phyloP scores from a whole-genome alignment of 805 yeast species.

The Kluyveromyces nonfermentans region DNA sequence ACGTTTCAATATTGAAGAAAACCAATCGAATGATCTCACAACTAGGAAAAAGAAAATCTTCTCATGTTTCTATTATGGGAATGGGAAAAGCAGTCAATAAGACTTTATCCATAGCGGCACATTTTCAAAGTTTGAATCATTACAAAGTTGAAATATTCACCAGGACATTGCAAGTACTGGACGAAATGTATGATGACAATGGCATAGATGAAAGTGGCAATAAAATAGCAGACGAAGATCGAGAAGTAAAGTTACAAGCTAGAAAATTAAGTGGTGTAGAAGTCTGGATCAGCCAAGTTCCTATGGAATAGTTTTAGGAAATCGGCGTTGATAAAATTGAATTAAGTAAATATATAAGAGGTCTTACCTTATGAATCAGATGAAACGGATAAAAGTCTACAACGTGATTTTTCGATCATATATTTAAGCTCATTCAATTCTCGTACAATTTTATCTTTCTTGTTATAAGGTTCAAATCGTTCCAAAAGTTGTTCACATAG shows the following conservation, averaged over 20 bases:
- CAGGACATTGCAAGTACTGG: conserved; percentile 57
- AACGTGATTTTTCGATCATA: conserved; percentile 10
- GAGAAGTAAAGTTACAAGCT: conserved; percentile 25
- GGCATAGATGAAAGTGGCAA: conserved; percentile 23
- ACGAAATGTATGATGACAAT: conserved; percentile 41
- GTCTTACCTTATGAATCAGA: not conserved
- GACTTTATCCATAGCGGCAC: conserved; percentile 51
- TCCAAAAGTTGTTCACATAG: conserved; percentile 33
- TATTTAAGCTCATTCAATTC: conserved; percentile 42
- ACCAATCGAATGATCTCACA: conserved; percentile 43
- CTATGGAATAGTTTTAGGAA: not conserved
- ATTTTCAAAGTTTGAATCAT: conserved; percentile 43
- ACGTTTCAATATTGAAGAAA: conserved; percentile 60
- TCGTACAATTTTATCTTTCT: conserved; percentile 37
- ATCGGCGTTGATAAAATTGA: not conserved
- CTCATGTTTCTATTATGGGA: conserved; percentile 52
- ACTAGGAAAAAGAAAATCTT: conserved; percentile 35
- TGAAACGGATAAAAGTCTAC: not conserved
- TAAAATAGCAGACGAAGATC: conserved; percentile 26
- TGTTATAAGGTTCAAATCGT: conserved; percentile 25
- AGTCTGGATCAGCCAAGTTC: conserved; percentile 23
- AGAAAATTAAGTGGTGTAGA: conserved; percentile 38
- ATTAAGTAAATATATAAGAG: not conserved
- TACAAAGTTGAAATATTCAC: conserved; percentile 53
- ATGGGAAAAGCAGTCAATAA: conserved; percentile 68